Evolutionary conservation across 805 yeast genomes (phyloP), one percentile per base, ranked within the genome.

Genomic region (Yarrowia divulgata): DNA sequence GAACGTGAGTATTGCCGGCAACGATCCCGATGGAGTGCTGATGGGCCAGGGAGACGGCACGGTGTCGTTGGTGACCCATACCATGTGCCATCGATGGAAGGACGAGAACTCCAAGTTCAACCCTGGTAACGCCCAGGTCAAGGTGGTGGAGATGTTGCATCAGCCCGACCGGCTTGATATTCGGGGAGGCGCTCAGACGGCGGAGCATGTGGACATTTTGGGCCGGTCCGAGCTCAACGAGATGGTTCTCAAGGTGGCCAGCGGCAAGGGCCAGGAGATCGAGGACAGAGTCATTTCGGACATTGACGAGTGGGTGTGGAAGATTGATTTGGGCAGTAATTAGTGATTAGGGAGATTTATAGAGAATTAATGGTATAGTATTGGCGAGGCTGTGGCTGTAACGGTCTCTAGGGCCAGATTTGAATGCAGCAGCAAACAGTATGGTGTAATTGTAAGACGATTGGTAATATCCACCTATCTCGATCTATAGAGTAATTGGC

Each of bases 21-120:
- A 85, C 10, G 82, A 84, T 5, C 81, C 84, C 45, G 77, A 82
- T n/a, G 88, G 97, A 0, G 97, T 95, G 0, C 83, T 84, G 45
- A 82, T 91, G 75, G 89, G 97, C 1, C 97, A 95, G 76, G 99
- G 99, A 35, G 99, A 95, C 78, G 99, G 99, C 5, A 95, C 99
- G 0, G 90, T 95, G 5, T 91, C 97, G 2, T 75, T 95, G 23
- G 79, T 93, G 72, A 88, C 98, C 0, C 98, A 95, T 74, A 74
- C 91, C 0, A 91, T 93, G 87, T 91, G 97, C 76, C 97, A 95
- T 75, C 88, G 90, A 76, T 93, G 97, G 98, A 88, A 88, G 73
- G 85, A 86, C 67, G 85, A 84, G 2, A 74, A 81, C 29, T 82
- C 85, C 39, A 85, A 88, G 69, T 82, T 86, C 73, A 95, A 95